These are phyloP conservation scores for Ceriops zippeliana DNA, from an alignment of 345 rosid genomes.

Conservation along the genomic window DNA sequence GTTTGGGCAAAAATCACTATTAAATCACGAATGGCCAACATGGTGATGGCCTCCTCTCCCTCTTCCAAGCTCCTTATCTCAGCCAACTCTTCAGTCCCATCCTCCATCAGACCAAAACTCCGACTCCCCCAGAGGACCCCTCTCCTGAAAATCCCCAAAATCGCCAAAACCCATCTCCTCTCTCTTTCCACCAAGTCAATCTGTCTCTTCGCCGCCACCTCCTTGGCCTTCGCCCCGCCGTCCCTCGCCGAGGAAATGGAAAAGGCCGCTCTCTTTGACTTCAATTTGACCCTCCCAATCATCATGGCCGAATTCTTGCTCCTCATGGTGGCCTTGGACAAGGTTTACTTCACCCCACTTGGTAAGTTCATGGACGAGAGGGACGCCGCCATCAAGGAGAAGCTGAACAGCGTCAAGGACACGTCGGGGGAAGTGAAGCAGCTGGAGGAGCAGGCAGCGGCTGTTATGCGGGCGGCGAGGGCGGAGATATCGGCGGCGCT, in stretches of 20 bases:
- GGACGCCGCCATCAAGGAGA: slow-evolving; percentile 71
- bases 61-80: slow-evolving; percentile 29
- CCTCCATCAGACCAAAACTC: slow-evolving; percentile 33
- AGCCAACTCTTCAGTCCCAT: slow-evolving; percentile 21
- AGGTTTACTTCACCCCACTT: slow-evolving; percentile 69
- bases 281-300: slow-evolving; percentile 86
- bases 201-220: slow-evolving; percentile 53
- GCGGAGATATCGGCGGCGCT: slow-evolving; percentile 89
- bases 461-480: slow-evolving; percentile 78
- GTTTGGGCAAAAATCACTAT: neutral
- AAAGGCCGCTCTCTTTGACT: slow-evolving; percentile 90
- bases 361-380: slow-evolving; percentile 90
- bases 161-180: slow-evolving; percentile 32
- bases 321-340: slow-evolving; percentile 86
- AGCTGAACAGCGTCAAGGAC: slow-evolving; percentile 74
- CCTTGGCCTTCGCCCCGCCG: slow-evolving; percentile 53
- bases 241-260: slow-evolving; percentile 76
- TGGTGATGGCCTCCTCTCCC: slow-evolving; percentile 64
- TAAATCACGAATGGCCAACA: slow-evolving; percentile 54
- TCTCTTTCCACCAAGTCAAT: slow-evolving; percentile 50
- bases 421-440: slow-evolving; percentile 75
- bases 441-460: slow-evolving; percentile 77
- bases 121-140: slow-evolving; percentile 33
- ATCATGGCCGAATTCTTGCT: slow-evolving; percentile 72
- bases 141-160: slow-evolving; percentile 35